phyloP scores from a whole-genome alignment of 2,329 filamentous ascomycete genomes.

The Ceratocystis cacaofunesta region DNA sequence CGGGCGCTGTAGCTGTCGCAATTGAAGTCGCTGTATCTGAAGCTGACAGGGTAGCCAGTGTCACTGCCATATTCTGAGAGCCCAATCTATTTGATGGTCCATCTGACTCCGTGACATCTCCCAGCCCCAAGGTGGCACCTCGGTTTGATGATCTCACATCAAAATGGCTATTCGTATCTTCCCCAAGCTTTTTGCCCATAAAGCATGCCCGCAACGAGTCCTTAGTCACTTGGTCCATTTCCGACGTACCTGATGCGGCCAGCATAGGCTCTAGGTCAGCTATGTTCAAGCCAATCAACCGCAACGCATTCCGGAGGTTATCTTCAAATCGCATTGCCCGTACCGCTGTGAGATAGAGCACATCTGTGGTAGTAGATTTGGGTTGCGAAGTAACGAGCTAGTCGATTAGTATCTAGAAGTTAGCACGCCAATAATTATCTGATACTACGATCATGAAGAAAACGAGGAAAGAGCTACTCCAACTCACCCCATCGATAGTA shows the following conservation, averaged over 20 bases:
- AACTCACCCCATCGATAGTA: constrained; percentile 54
- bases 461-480: no score
- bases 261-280: not conserved
- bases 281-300: constrained; percentile 1
- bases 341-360: constrained; percentile 1
- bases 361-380: constrained; percentile 5
- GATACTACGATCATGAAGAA: not conserved
- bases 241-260: not conserved
- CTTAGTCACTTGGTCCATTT: not conserved
- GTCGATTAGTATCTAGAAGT: not conserved
- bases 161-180: not conserved
- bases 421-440: not conserved
- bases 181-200: not conserved
- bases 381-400: constrained; percentile 16
- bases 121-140: not conserved
- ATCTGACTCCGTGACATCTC: not conserved
- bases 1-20: not conserved
- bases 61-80: not conserved
- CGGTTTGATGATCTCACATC: not conserved
- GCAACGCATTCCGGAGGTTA: constrained; percentile 4
- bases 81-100: not conserved
- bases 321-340: not conserved
- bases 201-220: not conserved
- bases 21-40: not conserved
- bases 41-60: not conserved